phyloP scores from a whole-genome alignment of 2,329 filamentous ascomycete species.

The Trichoderma gracile region DNA sequence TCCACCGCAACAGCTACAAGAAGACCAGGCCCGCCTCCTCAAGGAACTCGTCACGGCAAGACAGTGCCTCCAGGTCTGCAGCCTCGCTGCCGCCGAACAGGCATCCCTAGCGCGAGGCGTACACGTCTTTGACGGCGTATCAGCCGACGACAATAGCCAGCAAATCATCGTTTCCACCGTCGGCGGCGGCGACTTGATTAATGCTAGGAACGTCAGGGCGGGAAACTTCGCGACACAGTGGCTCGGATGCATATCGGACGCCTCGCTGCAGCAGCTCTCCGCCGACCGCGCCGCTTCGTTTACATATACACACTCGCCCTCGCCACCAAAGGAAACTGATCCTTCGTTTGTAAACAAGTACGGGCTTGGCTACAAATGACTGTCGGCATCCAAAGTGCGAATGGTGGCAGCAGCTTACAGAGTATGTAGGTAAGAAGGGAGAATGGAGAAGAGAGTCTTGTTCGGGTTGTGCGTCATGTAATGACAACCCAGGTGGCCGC shows the following conservation, averaged over 20 bases:
- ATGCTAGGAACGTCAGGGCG: conserved; percentile 21
- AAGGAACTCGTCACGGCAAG: conserved; percentile 16
- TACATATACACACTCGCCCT: too few relatives aligned
- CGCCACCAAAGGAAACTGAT: not conserved
- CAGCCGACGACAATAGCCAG: conserved; percentile 25
- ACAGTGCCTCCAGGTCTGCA: conserved; percentile 24
- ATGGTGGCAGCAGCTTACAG: not conserved
- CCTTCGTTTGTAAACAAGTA: not conserved
- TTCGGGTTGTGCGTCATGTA: too few relatives aligned
- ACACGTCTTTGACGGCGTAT: conserved; percentile 30
- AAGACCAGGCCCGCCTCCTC: not conserved
- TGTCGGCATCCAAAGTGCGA: not conserved
- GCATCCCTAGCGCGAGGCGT: conserved; percentile 26
- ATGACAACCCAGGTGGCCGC: too few relatives aligned
- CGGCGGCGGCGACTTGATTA: conserved; percentile 28
- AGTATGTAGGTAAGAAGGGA: not conserved
- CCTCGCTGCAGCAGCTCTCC: not conserved
- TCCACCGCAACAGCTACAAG: not conserved
- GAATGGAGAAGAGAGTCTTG: not conserved
- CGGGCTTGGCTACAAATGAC: not conserved
- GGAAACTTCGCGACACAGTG: conserved; percentile 13
- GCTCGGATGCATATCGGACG: conserved; percentile 23
- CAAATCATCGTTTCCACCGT: conserved; percentile 29
- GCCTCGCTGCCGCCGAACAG: conserved; percentile 12
- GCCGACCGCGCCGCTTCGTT: not conserved